Base-by-base conservation (phyloP, 106 monocot genomes). In the Dioscorea dumetorum region DNA sequence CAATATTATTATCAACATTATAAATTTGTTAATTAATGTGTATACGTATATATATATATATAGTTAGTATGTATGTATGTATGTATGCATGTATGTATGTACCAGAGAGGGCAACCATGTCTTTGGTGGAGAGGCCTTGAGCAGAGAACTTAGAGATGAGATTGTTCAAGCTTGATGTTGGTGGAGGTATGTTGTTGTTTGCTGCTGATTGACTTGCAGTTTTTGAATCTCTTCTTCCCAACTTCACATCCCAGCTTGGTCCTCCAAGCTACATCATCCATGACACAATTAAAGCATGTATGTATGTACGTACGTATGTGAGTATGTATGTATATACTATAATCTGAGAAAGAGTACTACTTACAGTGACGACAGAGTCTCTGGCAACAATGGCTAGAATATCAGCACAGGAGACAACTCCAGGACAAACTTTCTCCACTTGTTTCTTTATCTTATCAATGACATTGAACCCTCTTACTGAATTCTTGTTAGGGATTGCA, bases 211-310 rank as follows among this genome's bases (percentile, higher is more conserved):
- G 41, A 60, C 60, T 74, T 5, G 80, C 74, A 5, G 65, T 74
- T 48, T 17, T 74, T 32, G 74, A 14, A 48, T 80, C 80, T 41
- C 65, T 74, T 41, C 80, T 74, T 22, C 80, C 80, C 49, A 80
- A 12, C 53, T 70, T 64, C 70, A 80, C 80, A 12, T 22, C 23
- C 74, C 74, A 80, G 10, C 10, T 60, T 2, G 80, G 74, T 5
- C 80, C 80, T 50, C 80, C 80, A 23, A 74, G 65, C 80, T 80
- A 52, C 21, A 60, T 18, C 20, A 8, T 4, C 2, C 8, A 35
- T 23, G 41, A 19, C 18, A 19, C 8, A 19, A 59, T 2, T 22
- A 3, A 22, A 11, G 19, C 22, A 59, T 59, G 5, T 12, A 5
- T 2, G 5, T 21, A 59, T 20, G 7, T 22, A 12, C 4, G 8